Base-by-base conservation (phyloP, 306 rosid genomes). In the Prunus fruticosa region DNA sequence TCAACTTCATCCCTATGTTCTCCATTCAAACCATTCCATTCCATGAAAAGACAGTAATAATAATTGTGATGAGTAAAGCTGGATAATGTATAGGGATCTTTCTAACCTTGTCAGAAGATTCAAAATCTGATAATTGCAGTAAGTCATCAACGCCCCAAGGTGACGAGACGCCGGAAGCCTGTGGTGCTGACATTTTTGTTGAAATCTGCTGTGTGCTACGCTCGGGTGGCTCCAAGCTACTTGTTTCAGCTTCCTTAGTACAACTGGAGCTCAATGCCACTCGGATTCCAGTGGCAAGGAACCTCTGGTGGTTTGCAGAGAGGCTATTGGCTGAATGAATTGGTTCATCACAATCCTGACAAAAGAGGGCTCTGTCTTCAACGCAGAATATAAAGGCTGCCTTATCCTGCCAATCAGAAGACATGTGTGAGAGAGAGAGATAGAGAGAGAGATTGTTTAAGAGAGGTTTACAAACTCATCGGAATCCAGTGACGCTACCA, bases 301-400 rank as follows among this genome's bases (percentile, higher is more conserved):
- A 88, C 41, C 99, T 91, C 87, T 92, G 99, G 80, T 95, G 99
- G 82, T 90, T 90, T 11, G 97, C 93, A 32, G 99, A 84, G 77
- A 86, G 93, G 78, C 89, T 88, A 22, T 89, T 89, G 3, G 87
- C 86, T 45, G 86, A 73, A 79, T 95, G 99, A 76, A 92, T 88
- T 27, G 97, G 81, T 77, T 90, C 99, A 76, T 95, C 97, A n/a
- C 99, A 95, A 45, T 93, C 97, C 80, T 95, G 86, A 77, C 99
- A 95, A 67, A 95, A 87, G 10, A 95, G 93, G 50, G 99, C 99
- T 83, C 97, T 90, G 83, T 95, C 99, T 82, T 95, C 97, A 22
- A 95, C 97, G 70, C 99, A 95, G 79, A 95, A 95, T 79, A 95
- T 95, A 83, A 95, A 92, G 67, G 99, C 97, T 46, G 96, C 74